These are phyloP conservation scores for Astragalus membranaceus DNA, from an alignment of 306 rosid genomes.

Conservation along the genomic window DNA sequence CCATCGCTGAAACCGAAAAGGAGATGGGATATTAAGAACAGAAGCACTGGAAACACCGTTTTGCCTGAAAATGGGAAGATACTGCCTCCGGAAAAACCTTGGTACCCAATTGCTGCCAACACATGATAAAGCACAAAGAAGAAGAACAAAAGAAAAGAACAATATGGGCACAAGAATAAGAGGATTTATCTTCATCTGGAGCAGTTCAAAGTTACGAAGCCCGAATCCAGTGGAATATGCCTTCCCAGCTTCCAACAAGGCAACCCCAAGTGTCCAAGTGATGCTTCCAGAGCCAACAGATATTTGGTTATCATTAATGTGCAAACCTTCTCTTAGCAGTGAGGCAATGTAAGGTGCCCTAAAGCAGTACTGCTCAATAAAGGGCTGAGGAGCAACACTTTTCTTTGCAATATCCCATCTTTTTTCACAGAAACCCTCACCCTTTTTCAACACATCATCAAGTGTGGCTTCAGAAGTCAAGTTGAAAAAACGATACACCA, in stretches of 20 bases:
- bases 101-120: slow-evolving; percentile 66
- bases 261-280: slow-evolving; percentile 98
- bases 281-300: slow-evolving; percentile 88
- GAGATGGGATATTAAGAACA: slow-evolving; percentile 63
- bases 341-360: slow-evolving; percentile 85
- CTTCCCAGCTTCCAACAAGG: slow-evolving; percentile 86
- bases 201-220: slow-evolving; percentile 46
- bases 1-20: slow-evolving; percentile 79
- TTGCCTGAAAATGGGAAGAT: slow-evolving; percentile 71
- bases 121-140: slow-evolving; percentile 66
- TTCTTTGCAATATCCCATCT: slow-evolving; percentile 75
- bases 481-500: slow-evolving; percentile 82
- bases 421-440: slow-evolving; percentile 64
- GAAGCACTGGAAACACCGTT: slow-evolving; percentile 59
- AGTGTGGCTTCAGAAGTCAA: slow-evolving; percentile 70
- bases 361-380: slow-evolving; percentile 95
- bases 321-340: slow-evolving; percentile 86
- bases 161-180: slow-evolving; percentile 42
- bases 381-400: slow-evolving; percentile 92
- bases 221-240: slow-evolving; percentile 47
- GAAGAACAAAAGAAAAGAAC: slow-evolving; percentile 55
- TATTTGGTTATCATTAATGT: slow-evolving; percentile 61
- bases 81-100: slow-evolving; percentile 64
- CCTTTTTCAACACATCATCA: slow-evolving; percentile 79
- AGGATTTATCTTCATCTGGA: slow-evolving; percentile 63